Base-by-base conservation (phyloP, 441 rosid species). In the Rhodomyrtus psidioides region DNA sequence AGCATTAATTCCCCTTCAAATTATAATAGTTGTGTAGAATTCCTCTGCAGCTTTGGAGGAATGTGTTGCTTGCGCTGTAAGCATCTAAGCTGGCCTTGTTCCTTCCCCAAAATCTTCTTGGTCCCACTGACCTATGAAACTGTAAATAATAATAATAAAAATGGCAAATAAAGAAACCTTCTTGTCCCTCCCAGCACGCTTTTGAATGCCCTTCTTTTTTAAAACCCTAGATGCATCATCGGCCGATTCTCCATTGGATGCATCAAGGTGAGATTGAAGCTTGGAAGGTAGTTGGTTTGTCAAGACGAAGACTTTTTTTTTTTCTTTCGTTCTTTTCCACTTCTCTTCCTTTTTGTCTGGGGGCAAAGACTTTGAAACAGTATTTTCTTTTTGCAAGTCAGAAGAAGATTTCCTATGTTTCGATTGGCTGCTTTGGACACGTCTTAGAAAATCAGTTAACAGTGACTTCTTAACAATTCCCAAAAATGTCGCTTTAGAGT, bases 21-120 rank as follows among this genome's bases (percentile, higher is more conserved):
- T 60, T 60, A 74, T 82, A 86, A 70, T 27, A 54, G 70, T 65
- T 2, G n/a, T 6, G 6, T 12, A 65, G 34, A 28, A 53, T 53
- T 51, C 19, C 59, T 82, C 26, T 39, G 55, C 90, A 83, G 82
- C 57, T 86, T n/a, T 84, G 44, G 79, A 86, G 86, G 87, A 85
- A 70, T 83, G 74, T 84, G 76, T 89, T 76, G 84, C 89, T 89
- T 90, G 83, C 27, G 55, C 23, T 83, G 15, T 30, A 88, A 88
- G 88, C 83, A 86, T 81, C 53, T n/a, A 23, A 87, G 88, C 87
- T 88, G 91, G 85, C 56, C n/a, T 75, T 30, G 6, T 42, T 56
- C 57, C 46, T 21, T 1, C n/a, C 46, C 76, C 15, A 76, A 59
- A 53, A 49, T 21, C 83, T 42, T 81, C 76, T 28, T 14, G 15